Conservation (phyloP, 129 eudicot species). For the Ambrosia trifida region DNA sequence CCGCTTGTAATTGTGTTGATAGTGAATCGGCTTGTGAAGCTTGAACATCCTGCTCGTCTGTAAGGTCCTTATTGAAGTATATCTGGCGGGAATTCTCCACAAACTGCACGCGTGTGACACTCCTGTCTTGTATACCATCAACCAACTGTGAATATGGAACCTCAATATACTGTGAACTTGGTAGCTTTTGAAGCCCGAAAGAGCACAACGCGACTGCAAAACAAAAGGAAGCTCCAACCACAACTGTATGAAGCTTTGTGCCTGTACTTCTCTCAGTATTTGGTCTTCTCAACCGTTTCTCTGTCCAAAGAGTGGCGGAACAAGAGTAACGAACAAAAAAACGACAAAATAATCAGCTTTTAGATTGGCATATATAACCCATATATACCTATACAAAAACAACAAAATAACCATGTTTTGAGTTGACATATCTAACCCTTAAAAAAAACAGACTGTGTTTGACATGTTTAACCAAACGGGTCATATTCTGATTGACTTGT, state of each 20-base stretch:
- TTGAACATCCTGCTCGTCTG: constrained; percentile 22
- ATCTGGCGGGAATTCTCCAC: constrained; percentile 41
- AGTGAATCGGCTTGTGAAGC: constrained; percentile 20
- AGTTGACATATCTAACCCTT: too few species aligned
- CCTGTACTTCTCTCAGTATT: constrained; percentile 1
- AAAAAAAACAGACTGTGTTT: too few species aligned
- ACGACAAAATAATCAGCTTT: too few species aligned
- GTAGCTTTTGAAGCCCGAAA: constrained; percentile 28
- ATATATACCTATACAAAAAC: too few species aligned
- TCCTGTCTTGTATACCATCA: constrained; percentile 38
- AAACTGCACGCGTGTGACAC: constrained; percentile 39
- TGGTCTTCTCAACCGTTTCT: constrained; percentile 17
- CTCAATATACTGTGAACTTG: constrained; percentile 5
- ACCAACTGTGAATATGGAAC: constrained; percentile 41
- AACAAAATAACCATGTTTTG: too few species aligned
- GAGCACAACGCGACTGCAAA: constrained; percentile 30
- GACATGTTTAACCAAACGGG: too few species aligned
- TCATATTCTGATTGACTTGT: too few species aligned
- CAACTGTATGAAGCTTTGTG: constrained; percentile 25
- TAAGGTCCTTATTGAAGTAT: constrained; percentile 30
- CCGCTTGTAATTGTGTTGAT: constrained; percentile 9
- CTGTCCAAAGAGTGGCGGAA: constrained; percentile 19
- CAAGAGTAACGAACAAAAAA: neutral
- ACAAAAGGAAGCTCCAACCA: constrained; percentile 33
- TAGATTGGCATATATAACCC: too few species aligned